Evolutionary conservation across 495 filamentous ascomycete genomes (phyloP), one percentile per base, ranked within the genome.

Genomic region (Massariosphaeria phaeospora): DNA sequence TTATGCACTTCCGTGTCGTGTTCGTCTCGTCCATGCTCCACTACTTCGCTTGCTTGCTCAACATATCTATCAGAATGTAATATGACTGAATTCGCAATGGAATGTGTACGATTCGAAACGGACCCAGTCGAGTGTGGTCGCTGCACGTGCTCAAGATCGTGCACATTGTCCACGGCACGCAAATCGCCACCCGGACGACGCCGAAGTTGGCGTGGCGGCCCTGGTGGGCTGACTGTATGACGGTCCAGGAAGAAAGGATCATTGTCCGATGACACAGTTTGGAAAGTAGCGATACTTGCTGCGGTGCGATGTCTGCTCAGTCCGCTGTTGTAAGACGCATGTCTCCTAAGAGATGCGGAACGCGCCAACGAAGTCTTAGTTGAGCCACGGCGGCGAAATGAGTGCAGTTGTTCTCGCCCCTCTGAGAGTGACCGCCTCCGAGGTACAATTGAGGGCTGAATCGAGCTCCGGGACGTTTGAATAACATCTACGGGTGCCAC

Each of bases 111-210:
- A 1, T 82, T 84, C 3, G 79, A 80, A 43, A 89, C 67, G 3
- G 89, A 91, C 21, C 79, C 83, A 17, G 83, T 78, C 6, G 89
- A 95, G 33, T 75, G 79, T 20, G 86, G 86, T 59, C 82, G 77
- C 44, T 76, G 73, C 2, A 75, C 69, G 29, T 75, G 67, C 41
- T 86, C 80, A 7, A 86, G 64, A 34, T 90, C 87, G 55, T 80
- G 79, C 21, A 86, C 84, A 65, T 85, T 88, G 24, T 80, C 76
- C 43, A 82, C 88, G 21, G 84, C 88, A 57, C 89, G 83, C 44
- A 98, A 73, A 72, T 97, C 84, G 30, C 93, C 90, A 42, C 93
- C 93, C 15, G 91, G 94, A 24, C 88, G 80, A 64, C 93, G 79
- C 51, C 93, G 81, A 34, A 98, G 81, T 54, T 86, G 78, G 41